phyloP scores from a whole-genome alignment of 495 filamentous ascomycete species.

The Penicillium parvum region DNA sequence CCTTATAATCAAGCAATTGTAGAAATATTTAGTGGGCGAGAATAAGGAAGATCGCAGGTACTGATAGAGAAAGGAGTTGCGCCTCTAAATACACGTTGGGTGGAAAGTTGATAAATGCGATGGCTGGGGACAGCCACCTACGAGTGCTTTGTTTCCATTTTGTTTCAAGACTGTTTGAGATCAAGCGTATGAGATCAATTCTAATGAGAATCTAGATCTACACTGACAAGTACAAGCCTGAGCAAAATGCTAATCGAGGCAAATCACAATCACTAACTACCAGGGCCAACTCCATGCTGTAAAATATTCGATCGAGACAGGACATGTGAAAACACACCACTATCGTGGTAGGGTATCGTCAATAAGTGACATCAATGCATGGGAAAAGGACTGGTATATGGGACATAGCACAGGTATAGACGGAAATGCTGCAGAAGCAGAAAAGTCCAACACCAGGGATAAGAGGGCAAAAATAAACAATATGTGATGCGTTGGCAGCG shows the following conservation, averaged over 20 bases:
- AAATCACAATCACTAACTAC: background rate
- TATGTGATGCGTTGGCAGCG: too few relatives aligned
- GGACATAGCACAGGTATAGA: slow-evolving; percentile 21
- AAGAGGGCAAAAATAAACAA: too few relatives aligned
- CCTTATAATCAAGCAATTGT: too few relatives aligned
- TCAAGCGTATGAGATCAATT: background rate
- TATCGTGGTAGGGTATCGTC: slow-evolving; percentile 28
- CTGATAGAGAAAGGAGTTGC: background rate
- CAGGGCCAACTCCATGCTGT: background rate
- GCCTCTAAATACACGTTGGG: background rate
- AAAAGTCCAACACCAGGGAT: too few relatives aligned
- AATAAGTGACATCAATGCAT: slow-evolving; percentile 19
- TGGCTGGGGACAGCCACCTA: slow-evolving; percentile 1
- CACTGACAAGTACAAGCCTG: background rate
- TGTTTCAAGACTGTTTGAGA: background rate
- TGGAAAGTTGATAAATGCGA: background rate
- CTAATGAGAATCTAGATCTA: background rate
- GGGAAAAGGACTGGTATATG: slow-evolving; percentile 7
- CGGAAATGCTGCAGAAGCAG: too few relatives aligned
- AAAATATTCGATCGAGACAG: background rate
- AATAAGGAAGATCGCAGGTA: background rate
- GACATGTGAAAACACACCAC: slow-evolving; percentile 15
- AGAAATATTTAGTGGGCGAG: too few relatives aligned
- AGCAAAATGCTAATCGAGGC: background rate
- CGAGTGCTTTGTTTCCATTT: background rate